phyloP scores from a whole-genome alignment of 2,329 filamentous ascomycete species.

The Aspergillus hortae region DNA sequence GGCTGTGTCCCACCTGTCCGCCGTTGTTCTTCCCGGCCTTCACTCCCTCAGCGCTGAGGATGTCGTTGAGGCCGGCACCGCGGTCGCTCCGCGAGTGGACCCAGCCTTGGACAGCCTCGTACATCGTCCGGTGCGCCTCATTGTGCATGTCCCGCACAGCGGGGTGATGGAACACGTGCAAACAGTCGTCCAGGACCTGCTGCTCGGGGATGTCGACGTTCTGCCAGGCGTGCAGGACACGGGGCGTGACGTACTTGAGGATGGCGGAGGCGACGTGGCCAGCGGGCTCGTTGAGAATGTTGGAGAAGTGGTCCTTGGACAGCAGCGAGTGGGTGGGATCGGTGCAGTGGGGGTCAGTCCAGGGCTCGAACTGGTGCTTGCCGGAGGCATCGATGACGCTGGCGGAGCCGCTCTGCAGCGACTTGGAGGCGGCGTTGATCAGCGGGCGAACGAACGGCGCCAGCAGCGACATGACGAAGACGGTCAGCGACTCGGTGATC shows the following conservation, averaged over 20 bases:
- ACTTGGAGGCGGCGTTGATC: conserved; percentile 79
- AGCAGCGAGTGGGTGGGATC: conserved; percentile 81
- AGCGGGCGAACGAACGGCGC: conserved; percentile 90
- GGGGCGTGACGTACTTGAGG: conserved; percentile 81
- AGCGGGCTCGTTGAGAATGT: conserved; percentile 73
- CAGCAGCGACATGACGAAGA: conserved; percentile 86
- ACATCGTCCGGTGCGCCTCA: conserved; percentile 87
- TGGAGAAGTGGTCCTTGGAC: conserved; percentile 81
- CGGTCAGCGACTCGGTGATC: conserved; percentile 86
- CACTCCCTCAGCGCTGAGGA: conserved; percentile 83
- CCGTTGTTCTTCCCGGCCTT: conserved; percentile 68
- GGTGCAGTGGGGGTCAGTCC: conserved; percentile 70
- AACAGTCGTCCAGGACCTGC: conserved; percentile 76
- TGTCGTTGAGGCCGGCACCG: conserved; percentile 62
- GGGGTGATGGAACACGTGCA: conserved; percentile 87
- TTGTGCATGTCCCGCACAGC: conserved; percentile 69
- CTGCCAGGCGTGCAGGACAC: conserved; percentile 89
- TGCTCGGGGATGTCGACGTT: conserved; percentile 77
- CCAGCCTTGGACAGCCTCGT: conserved; percentile 78
- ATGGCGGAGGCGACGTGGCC: conserved; percentile 70
- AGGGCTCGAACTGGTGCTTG: conserved; percentile 73
- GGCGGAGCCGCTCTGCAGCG: conserved; percentile 80
- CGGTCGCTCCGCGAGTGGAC: conserved; percentile 65
- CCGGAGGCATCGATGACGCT: conserved; percentile 65
- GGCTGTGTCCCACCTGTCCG: conserved; percentile 28